Evolutionary conservation across 371 early-diverging fungal genomes (phyloP).

Genomic region (Dichotomocladium elegans): DNA sequence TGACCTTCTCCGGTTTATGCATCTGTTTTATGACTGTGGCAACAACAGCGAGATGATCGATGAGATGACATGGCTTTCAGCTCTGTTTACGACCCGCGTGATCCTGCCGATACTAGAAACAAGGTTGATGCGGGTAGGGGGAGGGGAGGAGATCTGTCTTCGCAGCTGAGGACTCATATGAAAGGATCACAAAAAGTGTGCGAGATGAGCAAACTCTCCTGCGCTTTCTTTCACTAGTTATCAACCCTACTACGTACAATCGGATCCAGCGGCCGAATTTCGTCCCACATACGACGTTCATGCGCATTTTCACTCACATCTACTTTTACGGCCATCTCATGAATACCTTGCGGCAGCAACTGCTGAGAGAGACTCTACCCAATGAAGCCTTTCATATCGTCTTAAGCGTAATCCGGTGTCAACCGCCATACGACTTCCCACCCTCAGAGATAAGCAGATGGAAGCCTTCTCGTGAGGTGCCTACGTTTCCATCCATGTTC

Average conservation of each 20-base stretch:
- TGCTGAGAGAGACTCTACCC: background rate
- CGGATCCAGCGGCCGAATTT: background rate
- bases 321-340: background rate
- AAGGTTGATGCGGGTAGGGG: background rate
- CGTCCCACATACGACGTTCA: background rate
- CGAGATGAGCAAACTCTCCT: too few species aligned
- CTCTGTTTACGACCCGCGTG: background rate
- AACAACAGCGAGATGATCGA: background rate
- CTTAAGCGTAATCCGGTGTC: background rate
- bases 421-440: conserved; percentile 6
- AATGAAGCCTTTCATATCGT: background rate
- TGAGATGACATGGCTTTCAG: background rate
- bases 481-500: background rate
- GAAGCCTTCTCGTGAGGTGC: background rate
- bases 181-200: background rate
- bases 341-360: background rate
- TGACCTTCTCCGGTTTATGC: background rate
- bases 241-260: background rate
- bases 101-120: background rate
- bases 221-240: background rate
- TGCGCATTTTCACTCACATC: background rate
- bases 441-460: background rate
- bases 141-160: background rate
- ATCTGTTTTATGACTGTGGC: background rate
- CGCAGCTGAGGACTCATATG: too few species aligned